Evolutionary conservation across 208 protist genomes (phyloP).

Genomic region (Lotmaria passim): DNA sequence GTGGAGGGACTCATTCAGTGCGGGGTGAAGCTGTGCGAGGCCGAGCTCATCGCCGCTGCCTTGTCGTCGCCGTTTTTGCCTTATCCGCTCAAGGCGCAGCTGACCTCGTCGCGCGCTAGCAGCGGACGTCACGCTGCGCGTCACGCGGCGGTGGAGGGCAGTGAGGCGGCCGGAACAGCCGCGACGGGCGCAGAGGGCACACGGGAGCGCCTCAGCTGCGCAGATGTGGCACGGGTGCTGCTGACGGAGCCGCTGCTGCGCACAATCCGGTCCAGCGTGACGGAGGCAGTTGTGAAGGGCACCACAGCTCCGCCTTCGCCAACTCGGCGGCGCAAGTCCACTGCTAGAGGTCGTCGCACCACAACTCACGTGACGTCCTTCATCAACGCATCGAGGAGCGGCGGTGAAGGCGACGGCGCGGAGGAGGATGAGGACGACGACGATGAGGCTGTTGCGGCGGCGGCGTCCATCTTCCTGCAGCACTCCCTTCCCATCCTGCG

Average conservation of each 20-base stretch:
- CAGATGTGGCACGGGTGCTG: conserved; percentile 26
- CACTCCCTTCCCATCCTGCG: conserved; percentile 56
- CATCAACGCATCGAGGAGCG: background rate
- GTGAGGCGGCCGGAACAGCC: background rate
- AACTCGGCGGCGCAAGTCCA: background rate
- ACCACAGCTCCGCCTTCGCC: conserved; percentile 6
- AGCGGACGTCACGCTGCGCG: background rate
- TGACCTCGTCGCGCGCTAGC: conserved; percentile 3
- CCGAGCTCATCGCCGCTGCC: conserved; percentile 35
- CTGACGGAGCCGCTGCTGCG: conserved; percentile 38
- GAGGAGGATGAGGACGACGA: background rate
- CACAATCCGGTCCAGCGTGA: conserved; percentile 26
- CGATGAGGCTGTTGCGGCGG: background rate
- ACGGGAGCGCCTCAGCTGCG: conserved; percentile 3
- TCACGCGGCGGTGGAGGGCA: background rate
- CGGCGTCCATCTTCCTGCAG: conserved; percentile 20
- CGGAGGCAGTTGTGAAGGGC: conserved; percentile 1
- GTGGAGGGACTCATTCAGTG: conserved; percentile 46
- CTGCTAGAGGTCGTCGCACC: background rate
- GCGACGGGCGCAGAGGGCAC: background rate
- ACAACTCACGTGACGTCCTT: background rate
- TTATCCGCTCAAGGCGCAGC: conserved; percentile 27
- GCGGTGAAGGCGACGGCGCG: background rate
- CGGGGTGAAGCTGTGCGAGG: conserved; percentile 27
- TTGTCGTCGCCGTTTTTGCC: conserved; percentile 45